phyloP scores from a whole-genome alignment of 139 green algal genomes.

The Chlorella sp. region DNA sequence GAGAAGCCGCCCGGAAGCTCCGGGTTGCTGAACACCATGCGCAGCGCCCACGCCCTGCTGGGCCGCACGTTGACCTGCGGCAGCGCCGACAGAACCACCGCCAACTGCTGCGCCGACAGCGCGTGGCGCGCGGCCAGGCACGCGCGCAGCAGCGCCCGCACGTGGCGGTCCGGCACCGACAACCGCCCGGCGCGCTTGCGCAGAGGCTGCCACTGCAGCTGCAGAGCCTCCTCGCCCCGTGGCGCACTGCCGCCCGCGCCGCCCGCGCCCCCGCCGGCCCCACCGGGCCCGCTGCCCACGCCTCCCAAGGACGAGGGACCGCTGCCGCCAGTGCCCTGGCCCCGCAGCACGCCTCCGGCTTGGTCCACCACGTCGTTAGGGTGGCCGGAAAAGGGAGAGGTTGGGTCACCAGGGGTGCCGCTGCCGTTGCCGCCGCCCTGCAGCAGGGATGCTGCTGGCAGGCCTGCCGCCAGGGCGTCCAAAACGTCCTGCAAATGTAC shows the following conservation, averaged over 20 bases:
- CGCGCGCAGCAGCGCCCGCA: neutral
- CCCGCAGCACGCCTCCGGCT: too few species aligned
- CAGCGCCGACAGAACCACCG: conserved; percentile 3
- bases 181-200: neutral
- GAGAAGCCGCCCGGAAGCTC: neutral
- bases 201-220: neutral
- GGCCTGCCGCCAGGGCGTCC: too few species aligned
- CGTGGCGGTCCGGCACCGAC: neutral
- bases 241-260: neutral
- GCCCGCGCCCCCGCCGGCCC: neutral
- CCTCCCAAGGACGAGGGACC: too few species aligned
- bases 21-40: neutral
- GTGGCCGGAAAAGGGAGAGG: too few species aligned
- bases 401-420: too few species aligned
- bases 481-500: too few species aligned
- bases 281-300: too few species aligned
- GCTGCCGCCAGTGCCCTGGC: too few species aligned
- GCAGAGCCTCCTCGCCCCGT: neutral
- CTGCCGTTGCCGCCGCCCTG: too few species aligned
- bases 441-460: too few species aligned
- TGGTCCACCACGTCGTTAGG: too few species aligned
- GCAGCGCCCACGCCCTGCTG: neutral
- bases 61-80: neutral
- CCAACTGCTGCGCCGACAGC: neutral
- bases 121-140: neutral